These are phyloP conservation scores for Hypsizygus marmoreus DNA, from an alignment of 768 basidiomycete genomes.

Conservation along the genomic window DNA sequence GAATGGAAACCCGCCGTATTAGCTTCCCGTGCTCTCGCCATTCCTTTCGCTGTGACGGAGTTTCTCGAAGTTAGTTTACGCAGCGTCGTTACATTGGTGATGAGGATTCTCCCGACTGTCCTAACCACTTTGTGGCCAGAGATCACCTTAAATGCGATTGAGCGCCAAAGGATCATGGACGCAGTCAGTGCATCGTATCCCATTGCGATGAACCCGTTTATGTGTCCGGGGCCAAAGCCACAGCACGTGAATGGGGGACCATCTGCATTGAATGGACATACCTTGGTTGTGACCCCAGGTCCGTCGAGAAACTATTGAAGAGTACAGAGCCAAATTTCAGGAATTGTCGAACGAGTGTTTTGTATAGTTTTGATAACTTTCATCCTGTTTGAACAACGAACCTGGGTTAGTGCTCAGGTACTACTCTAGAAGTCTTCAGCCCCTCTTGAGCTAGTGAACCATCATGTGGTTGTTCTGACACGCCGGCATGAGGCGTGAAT, in stretches of 20 bases:
- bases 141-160: neutral
- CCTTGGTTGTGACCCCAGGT: constrained; percentile 16
- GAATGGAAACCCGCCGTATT: constrained; percentile 38
- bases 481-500: no score
- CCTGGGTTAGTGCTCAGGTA: no score
- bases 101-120: neutral
- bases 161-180: constrained; percentile 3
- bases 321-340: no score
- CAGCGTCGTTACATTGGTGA: neutral
- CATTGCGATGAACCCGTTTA: constrained; percentile 22
- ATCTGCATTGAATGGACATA: constrained; percentile 15
- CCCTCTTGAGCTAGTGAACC: no score
- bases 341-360: no score
- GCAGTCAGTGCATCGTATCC: constrained; percentile 3
- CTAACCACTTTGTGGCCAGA: no score
- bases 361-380: no score
- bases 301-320: no score
- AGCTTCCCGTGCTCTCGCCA: constrained; percentile 23
- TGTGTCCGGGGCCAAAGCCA: constrained; percentile 17
- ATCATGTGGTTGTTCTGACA: no score
- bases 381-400: no score
- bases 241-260: constrained; percentile 5
- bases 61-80: constrained; percentile 15
- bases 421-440: no score
- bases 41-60: constrained; percentile 28